A percentile compares a stretch with the other conserved stretches of the same genome.
Evolutionary conservation across 140 eudicot species (phyloP).

Genomic region (Ambrosia hybrid): DNA sequence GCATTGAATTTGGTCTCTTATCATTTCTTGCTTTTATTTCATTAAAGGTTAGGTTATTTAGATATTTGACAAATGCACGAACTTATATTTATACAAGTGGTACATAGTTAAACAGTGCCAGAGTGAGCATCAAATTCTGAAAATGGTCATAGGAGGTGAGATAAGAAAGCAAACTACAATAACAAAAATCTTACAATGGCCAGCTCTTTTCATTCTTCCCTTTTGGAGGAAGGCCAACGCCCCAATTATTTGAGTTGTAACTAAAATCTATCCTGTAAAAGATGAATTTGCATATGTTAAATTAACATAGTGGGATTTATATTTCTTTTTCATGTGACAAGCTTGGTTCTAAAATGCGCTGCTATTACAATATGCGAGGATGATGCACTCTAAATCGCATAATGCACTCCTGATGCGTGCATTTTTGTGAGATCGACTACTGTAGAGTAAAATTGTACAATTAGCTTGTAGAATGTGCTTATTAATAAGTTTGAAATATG

Average conservation of each 20-base stretch:
- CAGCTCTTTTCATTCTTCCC: conserved; percentile 78
- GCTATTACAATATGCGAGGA: too few relatives aligned
- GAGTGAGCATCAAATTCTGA: too few relatives aligned
- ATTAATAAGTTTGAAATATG: too few relatives aligned
- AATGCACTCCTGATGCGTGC: too few relatives aligned
- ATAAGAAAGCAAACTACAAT: not conserved
- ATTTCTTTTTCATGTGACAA: not conserved
- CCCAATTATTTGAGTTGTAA: conserved; percentile 90
- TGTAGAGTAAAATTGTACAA: too few relatives aligned
- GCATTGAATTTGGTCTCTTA: not conserved
- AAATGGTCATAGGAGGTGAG: too few relatives aligned
- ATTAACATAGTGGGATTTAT: not conserved
- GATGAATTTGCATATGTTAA: conserved; percentile 1
- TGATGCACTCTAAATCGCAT: too few relatives aligned
- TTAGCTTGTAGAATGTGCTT: too few relatives aligned
- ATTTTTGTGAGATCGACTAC: too few relatives aligned
- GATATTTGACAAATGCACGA: conserved; percentile 1
- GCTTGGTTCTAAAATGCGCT: too few relatives aligned
- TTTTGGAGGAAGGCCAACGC: conserved; percentile 97
- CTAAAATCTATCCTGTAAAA: conserved; percentile 85
- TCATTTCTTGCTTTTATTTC: not conserved
- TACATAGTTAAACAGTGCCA: too few relatives aligned
- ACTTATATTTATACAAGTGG: not conserved
- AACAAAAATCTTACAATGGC: conserved; percentile 66
- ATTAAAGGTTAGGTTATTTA: not conserved